Percentiles rank a stretch among this genome's conserved stretches.
These are phyloP conservation scores for Henningerozyma blattae DNA, from an alignment of 805 yeast genomes.

Conservation along the genomic window DNA sequence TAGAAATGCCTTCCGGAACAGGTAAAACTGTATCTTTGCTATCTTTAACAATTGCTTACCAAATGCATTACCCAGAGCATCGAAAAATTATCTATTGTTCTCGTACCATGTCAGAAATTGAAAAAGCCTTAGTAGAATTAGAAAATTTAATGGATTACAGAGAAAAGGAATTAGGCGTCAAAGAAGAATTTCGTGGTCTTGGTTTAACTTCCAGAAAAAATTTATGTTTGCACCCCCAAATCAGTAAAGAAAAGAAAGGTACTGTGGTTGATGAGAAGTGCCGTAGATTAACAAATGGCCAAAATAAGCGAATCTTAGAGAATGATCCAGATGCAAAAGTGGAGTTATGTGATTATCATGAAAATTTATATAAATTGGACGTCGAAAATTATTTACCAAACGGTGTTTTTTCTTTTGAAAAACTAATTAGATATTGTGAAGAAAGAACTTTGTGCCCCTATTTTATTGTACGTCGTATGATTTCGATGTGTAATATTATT, in stretches of 20 bases:
- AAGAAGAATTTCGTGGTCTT: constrained; percentile 84
- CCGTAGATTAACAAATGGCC: constrained; percentile 88
- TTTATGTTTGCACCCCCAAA: constrained; percentile 80
- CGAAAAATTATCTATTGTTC: constrained; percentile 89
- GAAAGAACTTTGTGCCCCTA: constrained; percentile 83
- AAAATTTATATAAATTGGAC: constrained; percentile 72
- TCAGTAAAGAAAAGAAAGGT: constrained; percentile 82
- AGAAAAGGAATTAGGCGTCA: constrained; percentile 68
- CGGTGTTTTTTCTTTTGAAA: constrained; percentile 92
- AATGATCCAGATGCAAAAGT: constrained; percentile 44
- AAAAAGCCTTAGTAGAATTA: constrained; percentile 89
- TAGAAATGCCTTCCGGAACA: constrained; percentile 99
- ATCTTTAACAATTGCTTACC: constrained; percentile 89
- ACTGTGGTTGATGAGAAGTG: constrained; percentile 91
- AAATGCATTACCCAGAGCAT: constrained; percentile 88
- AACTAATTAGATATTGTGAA: constrained; percentile 64
- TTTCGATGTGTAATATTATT: constrained; percentile 82
- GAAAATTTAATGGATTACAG: constrained; percentile 81
- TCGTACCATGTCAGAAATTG: constrained; percentile 99
- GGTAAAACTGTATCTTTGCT: constrained; percentile 92
- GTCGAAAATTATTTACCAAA: constrained; percentile 83
- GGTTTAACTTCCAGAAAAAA: constrained; percentile 94
- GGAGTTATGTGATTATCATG: constrained; percentile 78
- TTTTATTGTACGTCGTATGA: constrained; percentile 96
- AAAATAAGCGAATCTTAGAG: constrained; percentile 55